Conservation (phyloP, 2,329 filamentous ascomycete species). For the Blumeria hordei region DNA sequence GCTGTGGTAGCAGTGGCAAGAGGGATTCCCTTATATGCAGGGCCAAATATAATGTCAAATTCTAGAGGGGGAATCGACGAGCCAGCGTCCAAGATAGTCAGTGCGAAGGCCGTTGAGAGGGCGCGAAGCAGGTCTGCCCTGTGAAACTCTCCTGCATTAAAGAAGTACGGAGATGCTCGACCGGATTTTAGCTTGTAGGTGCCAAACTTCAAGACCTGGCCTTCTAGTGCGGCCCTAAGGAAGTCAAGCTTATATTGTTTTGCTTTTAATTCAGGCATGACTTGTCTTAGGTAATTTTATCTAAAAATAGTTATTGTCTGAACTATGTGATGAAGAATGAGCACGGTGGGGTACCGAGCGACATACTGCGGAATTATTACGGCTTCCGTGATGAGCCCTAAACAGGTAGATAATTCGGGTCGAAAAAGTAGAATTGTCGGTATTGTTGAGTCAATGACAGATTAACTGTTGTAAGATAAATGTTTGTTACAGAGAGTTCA, state of each 20-base stretch:
- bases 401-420: too few species aligned
- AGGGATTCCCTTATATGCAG: slow-evolving; percentile 87
- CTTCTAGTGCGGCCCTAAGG: slow-evolving; percentile 40
- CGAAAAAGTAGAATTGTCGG: too few species aligned
- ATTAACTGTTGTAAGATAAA: too few species aligned
- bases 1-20: slow-evolving; percentile 60
- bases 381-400: too few species aligned
- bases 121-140: slow-evolving; percentile 52
- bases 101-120: slow-evolving; percentile 61
- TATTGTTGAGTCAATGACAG: too few species aligned
- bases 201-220: slow-evolving; percentile 56
- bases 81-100: slow-evolving; percentile 27
- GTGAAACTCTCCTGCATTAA: slow-evolving; percentile 87
- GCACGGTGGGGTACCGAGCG: too few species aligned
- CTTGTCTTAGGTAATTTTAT: too few species aligned
- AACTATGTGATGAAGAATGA: too few species aligned
- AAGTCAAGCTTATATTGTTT: slow-evolving; percentile 47
- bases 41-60: slow-evolving; percentile 77
- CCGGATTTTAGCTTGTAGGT: slow-evolving; percentile 80
- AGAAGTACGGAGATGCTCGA: slow-evolving; percentile 84
- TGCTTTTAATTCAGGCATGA: not conserved
- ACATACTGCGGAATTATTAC: too few species aligned
- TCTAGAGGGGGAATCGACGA: slow-evolving; percentile 30
- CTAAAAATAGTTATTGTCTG: too few species aligned
- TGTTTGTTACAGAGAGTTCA: too few species aligned